phyloP scores from a whole-genome alignment of 148 eudicot genomes.

The Silene latifolia region DNA sequence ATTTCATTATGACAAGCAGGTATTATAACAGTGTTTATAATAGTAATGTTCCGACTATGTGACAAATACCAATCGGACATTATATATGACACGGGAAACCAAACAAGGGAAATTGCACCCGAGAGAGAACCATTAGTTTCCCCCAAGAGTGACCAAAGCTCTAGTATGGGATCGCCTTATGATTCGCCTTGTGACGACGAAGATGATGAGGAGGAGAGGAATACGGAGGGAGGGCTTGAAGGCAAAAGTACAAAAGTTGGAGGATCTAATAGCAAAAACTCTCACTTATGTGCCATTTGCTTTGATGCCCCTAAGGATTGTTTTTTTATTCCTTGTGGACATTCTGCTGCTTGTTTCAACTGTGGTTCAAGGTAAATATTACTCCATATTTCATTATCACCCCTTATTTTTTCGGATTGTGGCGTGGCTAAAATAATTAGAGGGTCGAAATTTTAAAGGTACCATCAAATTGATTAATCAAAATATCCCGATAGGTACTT shows the following conservation, averaged over 20 bases:
- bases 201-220: conserved; percentile 37
- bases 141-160: conserved; percentile 41
- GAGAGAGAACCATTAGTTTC: conserved; percentile 48
- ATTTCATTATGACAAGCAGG: conserved; percentile 27
- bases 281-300: conserved; percentile 46
- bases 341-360: conserved; percentile 54
- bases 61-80: conserved; percentile 21
- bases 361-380: conserved; percentile 58
- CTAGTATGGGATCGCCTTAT: conserved; percentile 53
- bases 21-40: conserved; percentile 28
- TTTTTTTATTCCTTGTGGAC: conserved; percentile 66
- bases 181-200: conserved; percentile 49
- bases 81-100: conserved; percentile 21
- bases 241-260: conserved; percentile 32
- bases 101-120: conserved; percentile 19
- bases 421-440: background rate
- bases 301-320: conserved; percentile 54
- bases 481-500: no score
- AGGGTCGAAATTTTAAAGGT: no score
- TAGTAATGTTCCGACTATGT: conserved; percentile 29
- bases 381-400: no score
- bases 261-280: conserved; percentile 29
- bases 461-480: no score
- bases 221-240: conserved; percentile 22
- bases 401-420: background rate